Percentiles rank a stretch among this genome's conserved stretches.
phyloP scores from a whole-genome alignment of 202 grass and related monocot species.

The Cymbopogon flexuosus region DNA sequence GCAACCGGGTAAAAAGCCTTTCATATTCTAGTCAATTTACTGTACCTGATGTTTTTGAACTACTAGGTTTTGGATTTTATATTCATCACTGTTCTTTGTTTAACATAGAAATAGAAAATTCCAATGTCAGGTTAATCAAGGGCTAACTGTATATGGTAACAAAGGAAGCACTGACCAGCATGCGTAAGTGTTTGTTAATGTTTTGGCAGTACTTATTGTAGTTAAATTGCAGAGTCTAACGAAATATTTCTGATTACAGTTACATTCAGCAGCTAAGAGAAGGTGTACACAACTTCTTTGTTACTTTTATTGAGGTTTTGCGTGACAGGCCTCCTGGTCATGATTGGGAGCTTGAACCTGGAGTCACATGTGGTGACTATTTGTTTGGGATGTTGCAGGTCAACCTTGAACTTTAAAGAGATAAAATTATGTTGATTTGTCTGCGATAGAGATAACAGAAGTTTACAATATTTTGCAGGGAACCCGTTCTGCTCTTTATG shows the following conservation, averaged over 20 bases:
- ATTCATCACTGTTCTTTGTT: slow-evolving; percentile 11
- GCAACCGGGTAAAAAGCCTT: slow-evolving; percentile 60
- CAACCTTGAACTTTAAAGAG: slow-evolving; percentile 14
- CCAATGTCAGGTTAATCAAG: slow-evolving; percentile 85
- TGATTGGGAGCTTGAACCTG: slow-evolving; percentile 99
- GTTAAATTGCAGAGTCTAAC: slow-evolving; percentile 18
- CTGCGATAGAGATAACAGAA: not conserved
- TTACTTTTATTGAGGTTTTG: slow-evolving; percentile 95
- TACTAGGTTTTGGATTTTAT: not conserved
- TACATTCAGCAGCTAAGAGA: slow-evolving; percentile 99
- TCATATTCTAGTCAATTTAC: not conserved
- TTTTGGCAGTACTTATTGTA: slow-evolving; percentile 19
- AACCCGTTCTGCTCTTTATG: slow-evolving; percentile 90
- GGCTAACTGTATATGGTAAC: slow-evolving; percentile 89
- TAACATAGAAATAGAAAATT: not conserved
- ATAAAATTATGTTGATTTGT: not conserved
- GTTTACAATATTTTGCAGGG: slow-evolving; percentile 47
- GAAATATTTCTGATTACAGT: slow-evolving; percentile 39
- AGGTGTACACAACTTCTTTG: slow-evolving; percentile 95
- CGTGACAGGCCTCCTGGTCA: slow-evolving; percentile 85
- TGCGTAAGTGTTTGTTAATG: slow-evolving; percentile 51
- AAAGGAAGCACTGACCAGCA: slow-evolving; percentile 99
- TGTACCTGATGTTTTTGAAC: slow-evolving; percentile 8
- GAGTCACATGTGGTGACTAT: slow-evolving; percentile 98
- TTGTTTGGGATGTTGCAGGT: slow-evolving; percentile 99